Base-by-base conservation (phyloP, 2,329 filamentous ascomycete genomes). In the Xylaria sp. region DNA sequence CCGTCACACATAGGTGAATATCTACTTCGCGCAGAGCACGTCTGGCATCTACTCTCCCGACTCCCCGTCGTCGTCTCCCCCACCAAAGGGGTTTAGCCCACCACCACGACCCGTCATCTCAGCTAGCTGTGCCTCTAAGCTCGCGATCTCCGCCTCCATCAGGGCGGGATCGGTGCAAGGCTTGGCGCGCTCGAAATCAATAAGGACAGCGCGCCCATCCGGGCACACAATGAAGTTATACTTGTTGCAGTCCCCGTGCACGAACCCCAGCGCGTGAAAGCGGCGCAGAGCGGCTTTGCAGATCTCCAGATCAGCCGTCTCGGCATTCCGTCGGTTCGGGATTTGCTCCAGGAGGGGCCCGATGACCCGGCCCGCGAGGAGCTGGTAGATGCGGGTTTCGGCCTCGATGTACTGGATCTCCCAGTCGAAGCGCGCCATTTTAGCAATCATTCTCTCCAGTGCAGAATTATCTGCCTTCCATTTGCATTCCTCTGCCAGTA, bases 381-480 rank as follows among this genome's bases (percentile, higher is more conserved):
- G 74, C 51, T 75, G 57, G 61, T 80, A 79, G 3, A 73, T 76
- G 4, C 60, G 64, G 2, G 74, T 78, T 67, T 80, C 78, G 31
- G 70, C 70, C 43, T 78, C 73, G 2, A 78, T 53, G 38, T 72
- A 72, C 25, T 69, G 63, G 21, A 79, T 74, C 65, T 79, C 75
- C 73, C 74, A 78, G 1, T 66, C 25, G 38, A 80, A 80, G 11
- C 73, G 69, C 8, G 77, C 75, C 42, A 79, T 53, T 17, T 62
- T 62, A 3, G 46, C 60, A 33, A 61, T n/a, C 42, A 28, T 12
- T 33, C 4, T 43, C 9, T 40, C 3, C 19, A 19, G 52, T 9
- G 51, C 1, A 15, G 52, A 42, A 12, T 50, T n/a, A n/a, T n/a
- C 45, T 51, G 23, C 21, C 14, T 55, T 42, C 3, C 6, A 46